Percentiles rank a stretch among this genome's conserved stretches.
These are phyloP conservation scores for Elasticomyces elasticus DNA, from an alignment of 495 filamentous ascomycete genomes.

Conservation along the genomic window DNA sequence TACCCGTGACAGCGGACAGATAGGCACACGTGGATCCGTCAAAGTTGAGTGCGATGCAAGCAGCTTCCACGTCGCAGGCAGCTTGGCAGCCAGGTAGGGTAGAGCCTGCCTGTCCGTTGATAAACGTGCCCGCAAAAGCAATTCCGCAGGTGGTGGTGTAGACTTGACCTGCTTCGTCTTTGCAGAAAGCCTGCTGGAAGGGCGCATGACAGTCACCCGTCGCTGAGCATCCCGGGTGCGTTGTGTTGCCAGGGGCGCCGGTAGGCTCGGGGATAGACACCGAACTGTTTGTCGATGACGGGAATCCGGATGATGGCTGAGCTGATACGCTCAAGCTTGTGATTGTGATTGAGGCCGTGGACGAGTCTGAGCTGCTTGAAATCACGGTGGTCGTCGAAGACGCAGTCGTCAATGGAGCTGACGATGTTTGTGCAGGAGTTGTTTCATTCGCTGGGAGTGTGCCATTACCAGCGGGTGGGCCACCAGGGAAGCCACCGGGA, in stretches of 20 bases:
- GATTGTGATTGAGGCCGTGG: neutral
- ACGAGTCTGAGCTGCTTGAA: neutral
- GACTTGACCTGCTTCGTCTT: neutral
- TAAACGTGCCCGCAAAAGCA: neutral
- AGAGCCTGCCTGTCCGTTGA: no score
- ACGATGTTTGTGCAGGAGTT: neutral
- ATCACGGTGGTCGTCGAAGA: neutral
- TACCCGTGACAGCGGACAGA: neutral
- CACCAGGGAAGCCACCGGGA: neutral
- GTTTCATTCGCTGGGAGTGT: neutral
- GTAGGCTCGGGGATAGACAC: neutral
- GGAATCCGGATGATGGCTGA: neutral
- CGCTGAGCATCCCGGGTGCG: neutral
- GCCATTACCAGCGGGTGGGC: neutral
- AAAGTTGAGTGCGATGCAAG: conserved; percentile 1
- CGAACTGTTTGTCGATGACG: neutral
- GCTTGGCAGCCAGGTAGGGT: neutral
- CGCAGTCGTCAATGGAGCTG: neutral
- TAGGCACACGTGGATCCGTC: neutral
- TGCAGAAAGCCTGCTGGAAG: neutral
- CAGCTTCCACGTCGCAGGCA: neutral
- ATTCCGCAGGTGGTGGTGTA: neutral
- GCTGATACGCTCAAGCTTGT: neutral
- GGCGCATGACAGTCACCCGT: neutral
- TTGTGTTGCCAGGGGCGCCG: neutral